phyloP scores from a whole-genome alignment of 2,329 filamentous ascomycete genomes.

The Metarhizium album region DNA sequence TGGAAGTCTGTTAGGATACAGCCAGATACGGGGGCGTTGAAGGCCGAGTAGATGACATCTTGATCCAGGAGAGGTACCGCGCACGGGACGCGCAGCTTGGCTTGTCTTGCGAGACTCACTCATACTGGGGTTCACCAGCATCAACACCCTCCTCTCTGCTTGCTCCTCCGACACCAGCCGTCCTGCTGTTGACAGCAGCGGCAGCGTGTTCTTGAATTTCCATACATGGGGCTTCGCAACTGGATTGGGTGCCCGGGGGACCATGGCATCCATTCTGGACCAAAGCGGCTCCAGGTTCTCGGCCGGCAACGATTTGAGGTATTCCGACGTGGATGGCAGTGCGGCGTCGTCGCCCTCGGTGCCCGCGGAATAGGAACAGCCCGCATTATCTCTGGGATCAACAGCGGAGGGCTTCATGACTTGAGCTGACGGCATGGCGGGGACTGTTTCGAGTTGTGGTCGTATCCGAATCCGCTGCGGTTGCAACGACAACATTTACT shows the following conservation, averaged over 20 bases:
- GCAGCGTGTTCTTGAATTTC: constrained; percentile 24
- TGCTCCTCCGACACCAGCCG: constrained; percentile 26
- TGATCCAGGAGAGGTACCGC: too few species aligned
- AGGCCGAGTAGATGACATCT: too few species aligned
- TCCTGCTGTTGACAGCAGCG: constrained; percentile 24
- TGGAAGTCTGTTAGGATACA: too few species aligned
- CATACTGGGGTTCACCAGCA: constrained; percentile 39
- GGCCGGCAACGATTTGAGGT: constrained; percentile 17
- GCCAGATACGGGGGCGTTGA: too few species aligned
- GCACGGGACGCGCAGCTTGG: neutral
- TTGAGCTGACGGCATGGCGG: neutral
- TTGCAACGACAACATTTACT: neutral
- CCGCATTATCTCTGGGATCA: neutral
- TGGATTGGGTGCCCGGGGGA: constrained; percentile 35
- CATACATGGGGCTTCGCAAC: constrained; percentile 28
- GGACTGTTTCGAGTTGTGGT: neutral
- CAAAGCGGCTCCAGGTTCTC: constrained; percentile 32
- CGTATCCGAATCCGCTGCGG: neutral
- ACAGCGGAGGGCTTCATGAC: neutral
- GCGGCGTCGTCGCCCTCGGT: neutral
- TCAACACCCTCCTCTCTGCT: constrained; percentile 30
- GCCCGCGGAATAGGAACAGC: neutral
- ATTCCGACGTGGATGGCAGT: constrained; percentile 7
- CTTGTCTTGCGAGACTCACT: constrained; percentile 16
- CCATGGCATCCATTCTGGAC: constrained; percentile 36